Percentiles rank a stretch among this genome's conserved stretches.
Evolutionary conservation across 768 basidiomycete genomes (phyloP).

Genomic region (Kwoniella sp.): DNA sequence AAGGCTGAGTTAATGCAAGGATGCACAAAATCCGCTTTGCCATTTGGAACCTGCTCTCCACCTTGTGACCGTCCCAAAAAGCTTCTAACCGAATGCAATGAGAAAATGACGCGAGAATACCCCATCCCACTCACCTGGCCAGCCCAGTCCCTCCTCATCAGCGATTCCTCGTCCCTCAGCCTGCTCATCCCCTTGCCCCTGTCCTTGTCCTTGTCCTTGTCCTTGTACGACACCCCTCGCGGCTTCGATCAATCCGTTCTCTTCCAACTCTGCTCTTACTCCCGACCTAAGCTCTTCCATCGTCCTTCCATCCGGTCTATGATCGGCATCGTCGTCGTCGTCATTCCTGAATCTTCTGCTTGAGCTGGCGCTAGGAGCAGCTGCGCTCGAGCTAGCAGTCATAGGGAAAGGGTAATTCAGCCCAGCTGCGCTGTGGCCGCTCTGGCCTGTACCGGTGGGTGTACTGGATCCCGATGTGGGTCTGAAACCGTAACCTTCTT

Average conservation of each 20-base stretch:
- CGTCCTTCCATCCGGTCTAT: conserved; percentile 36
- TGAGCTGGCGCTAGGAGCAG: too few relatives aligned
- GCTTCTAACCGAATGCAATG: too few relatives aligned
- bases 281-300: conserved; percentile 40
- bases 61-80: too few relatives aligned
- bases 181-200: too few relatives aligned
- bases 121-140: conserved; percentile 70
- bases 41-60: too few relatives aligned
- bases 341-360: conserved; percentile 12
- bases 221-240: conserved; percentile 16
- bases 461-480: conserved; percentile 69
- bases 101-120: too few relatives aligned
- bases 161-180: conserved; percentile 47
- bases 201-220: not conserved
- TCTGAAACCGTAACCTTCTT: conserved; percentile 83
- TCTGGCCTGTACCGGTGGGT: not conserved
- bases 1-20: too few relatives aligned
- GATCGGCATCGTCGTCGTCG: conserved; percentile 43
- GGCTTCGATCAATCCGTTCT: conserved; percentile 25
- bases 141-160: conserved; percentile 69
- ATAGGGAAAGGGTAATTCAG: conserved; percentile 11
- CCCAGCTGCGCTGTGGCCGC: not conserved
- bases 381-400: not conserved
- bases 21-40: too few relatives aligned
- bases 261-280: conserved; percentile 35